Conservation (phyloP, 2,329 filamentous ascomycete species). For the Exophiala xenobiotica region DNA sequence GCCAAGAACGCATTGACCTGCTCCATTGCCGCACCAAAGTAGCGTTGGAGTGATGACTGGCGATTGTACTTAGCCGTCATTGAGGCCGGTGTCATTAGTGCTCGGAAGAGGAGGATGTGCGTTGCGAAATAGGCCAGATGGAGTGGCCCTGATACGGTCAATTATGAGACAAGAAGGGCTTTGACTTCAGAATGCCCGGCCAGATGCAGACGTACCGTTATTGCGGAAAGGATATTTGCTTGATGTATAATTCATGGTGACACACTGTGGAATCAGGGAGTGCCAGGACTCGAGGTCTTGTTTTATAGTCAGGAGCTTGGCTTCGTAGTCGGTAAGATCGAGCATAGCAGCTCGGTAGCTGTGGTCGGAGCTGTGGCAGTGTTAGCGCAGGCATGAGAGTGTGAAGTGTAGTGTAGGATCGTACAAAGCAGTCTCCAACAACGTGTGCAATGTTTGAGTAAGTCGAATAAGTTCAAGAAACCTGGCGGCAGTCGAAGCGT, state of each 20-base stretch:
- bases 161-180: constrained; percentile 1
- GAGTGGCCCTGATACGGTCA: constrained; percentile 35
- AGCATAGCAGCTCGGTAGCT: constrained; percentile 10
- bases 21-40: constrained; percentile 27
- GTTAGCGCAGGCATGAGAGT: neutral
- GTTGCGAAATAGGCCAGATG: constrained; percentile 46
- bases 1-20: constrained; percentile 33
- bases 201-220: constrained; percentile 24
- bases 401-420: neutral
- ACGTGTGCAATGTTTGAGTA: constrained; percentile 19
- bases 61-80: constrained; percentile 44
- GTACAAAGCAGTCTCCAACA: constrained; percentile 25
- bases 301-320: constrained; percentile 20
- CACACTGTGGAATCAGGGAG: constrained; percentile 27
- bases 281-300: constrained; percentile 25
- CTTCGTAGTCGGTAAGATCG: constrained; percentile 13
- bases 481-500: constrained; percentile 39
- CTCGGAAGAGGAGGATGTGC: constrained; percentile 45
- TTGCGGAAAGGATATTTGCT: constrained; percentile 17
- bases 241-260: constrained; percentile 23
- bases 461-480: constrained; percentile 36
- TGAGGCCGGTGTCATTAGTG: constrained; percentile 49
- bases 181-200: neutral
- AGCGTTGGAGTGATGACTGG: constrained; percentile 32
- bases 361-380: constrained; percentile 10